Conservation (phyloP, 1,139 yeast species). For the Geotrichum histeridarum region DNA sequence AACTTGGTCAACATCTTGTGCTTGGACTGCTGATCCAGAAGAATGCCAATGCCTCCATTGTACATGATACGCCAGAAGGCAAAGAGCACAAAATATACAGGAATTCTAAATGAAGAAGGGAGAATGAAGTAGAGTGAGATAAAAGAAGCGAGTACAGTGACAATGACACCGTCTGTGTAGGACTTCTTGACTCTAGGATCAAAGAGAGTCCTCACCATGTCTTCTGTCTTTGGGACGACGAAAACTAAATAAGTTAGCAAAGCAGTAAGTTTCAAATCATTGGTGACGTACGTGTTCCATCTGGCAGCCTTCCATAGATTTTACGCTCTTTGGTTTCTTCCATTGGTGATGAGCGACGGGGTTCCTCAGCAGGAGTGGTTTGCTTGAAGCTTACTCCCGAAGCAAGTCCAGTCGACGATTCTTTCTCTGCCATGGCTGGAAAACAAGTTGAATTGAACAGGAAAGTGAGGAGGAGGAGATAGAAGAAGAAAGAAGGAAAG, state of each 20-base stretch:
- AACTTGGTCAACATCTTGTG: slow-evolving; percentile 51
- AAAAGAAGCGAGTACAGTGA: slow-evolving; percentile 49
- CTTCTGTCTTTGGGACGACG: slow-evolving; percentile 73
- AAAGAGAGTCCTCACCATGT: slow-evolving; percentile 76
- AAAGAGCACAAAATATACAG: slow-evolving; percentile 51
- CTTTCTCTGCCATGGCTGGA: slow-evolving; percentile 1
- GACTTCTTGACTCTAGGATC: slow-evolving; percentile 74
- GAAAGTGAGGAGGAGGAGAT: background rate
- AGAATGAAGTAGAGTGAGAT: slow-evolving; percentile 44
- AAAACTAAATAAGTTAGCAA: slow-evolving; percentile 37
- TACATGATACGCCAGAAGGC: slow-evolving; percentile 73
- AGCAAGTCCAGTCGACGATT: slow-evolving; percentile 17
- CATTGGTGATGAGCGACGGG: background rate
- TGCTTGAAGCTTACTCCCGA: slow-evolving; percentile 12
- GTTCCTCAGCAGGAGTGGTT: background rate
- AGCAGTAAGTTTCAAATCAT: background rate
- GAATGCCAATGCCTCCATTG: slow-evolving; percentile 73
- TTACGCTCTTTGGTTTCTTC: slow-evolving; percentile 9
- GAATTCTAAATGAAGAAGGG: slow-evolving; percentile 40
- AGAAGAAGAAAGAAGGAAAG: background rate
- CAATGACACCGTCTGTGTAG: slow-evolving; percentile 56
- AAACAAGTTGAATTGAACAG: no score
- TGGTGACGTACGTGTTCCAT: slow-evolving; percentile 18
- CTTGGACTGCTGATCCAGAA: slow-evolving; percentile 65
- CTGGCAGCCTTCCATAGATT: slow-evolving; percentile 19